phyloP scores from a whole-genome alignment of 768 basidiomycete genomes.

The Podaxis carcinomalis region DNA sequence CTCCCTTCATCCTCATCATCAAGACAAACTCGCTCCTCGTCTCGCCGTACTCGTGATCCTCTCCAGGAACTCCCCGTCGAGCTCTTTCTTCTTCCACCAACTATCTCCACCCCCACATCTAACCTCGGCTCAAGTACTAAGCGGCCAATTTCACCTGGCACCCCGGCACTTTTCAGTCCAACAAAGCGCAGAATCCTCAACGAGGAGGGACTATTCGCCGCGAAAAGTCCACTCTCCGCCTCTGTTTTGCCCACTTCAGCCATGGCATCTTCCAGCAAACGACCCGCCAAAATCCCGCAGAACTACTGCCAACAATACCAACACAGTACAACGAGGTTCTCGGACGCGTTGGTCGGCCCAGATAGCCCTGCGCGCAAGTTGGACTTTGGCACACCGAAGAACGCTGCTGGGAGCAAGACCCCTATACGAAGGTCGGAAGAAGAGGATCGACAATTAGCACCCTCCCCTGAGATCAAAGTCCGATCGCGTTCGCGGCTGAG shows the following conservation, averaged over 20 bases:
- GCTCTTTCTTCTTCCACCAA: conserved; percentile 38
- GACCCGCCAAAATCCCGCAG: neutral
- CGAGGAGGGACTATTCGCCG: conserved; percentile 44
- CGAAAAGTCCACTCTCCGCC: conserved; percentile 28
- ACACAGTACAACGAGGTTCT: conserved; percentile 15
- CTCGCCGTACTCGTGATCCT: conserved; percentile 32
- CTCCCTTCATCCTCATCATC: neutral
- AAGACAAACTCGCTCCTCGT: neutral
- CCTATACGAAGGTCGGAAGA: conserved; percentile 16
- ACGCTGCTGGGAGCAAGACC: conserved; percentile 7
- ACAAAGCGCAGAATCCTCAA: conserved; percentile 65
- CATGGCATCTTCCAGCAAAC: neutral
- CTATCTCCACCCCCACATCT: conserved; percentile 19
- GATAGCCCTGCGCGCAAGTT: conserved; percentile 48
- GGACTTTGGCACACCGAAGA: conserved; percentile 43
- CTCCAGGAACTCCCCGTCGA: conserved; percentile 60
- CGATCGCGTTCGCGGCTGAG: neutral
- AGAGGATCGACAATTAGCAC: conserved; percentile 15
- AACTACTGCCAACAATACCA: neutral
- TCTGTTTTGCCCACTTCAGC: conserved; percentile 8
- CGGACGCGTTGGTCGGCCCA: conserved; percentile 22
- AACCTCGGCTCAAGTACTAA: conserved; percentile 42
- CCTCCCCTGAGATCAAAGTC: conserved; percentile 11
- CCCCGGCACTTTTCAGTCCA: conserved; percentile 47
- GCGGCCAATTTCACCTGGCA: conserved; percentile 58